Percentiles rank a stretch among this genome's conserved stretches.
phyloP scores from a whole-genome alignment of 1,284 basidiomycete species.

The Sanguinoderma infundibulare region DNA sequence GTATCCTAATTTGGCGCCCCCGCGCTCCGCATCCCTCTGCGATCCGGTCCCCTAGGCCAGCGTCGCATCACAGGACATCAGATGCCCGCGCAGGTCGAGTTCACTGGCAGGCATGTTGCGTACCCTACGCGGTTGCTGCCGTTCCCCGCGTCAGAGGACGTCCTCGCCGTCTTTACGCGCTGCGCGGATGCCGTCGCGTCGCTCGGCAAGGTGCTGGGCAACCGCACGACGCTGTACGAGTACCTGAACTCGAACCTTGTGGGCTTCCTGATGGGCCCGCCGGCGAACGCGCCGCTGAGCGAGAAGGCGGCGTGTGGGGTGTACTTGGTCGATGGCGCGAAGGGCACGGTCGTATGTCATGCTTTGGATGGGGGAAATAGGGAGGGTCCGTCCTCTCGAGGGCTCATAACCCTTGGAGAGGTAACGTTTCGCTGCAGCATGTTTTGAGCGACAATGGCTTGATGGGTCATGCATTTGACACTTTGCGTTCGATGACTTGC shows the following conservation, averaged over 20 bases:
- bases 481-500: too few relatives aligned
- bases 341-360: slow-evolving; percentile 78
- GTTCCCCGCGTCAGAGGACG: slow-evolving; percentile 56
- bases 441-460: too few relatives aligned
- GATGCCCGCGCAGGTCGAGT: slow-evolving; percentile 45
- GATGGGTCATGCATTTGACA: too few relatives aligned
- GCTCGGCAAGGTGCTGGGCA: slow-evolving; percentile 83
- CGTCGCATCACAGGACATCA: slow-evolving; percentile 62
- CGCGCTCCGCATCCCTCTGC: slow-evolving; percentile 60
- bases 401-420: too few relatives aligned
- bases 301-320: slow-evolving; percentile 56
- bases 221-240: slow-evolving; percentile 92
- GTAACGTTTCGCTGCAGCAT: too few relatives aligned
- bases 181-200: slow-evolving; percentile 68
- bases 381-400: too few relatives aligned
- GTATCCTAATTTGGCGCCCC: slow-evolving; percentile 59
- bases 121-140: slow-evolving; percentile 70
- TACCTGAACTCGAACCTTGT: slow-evolving; percentile 88
- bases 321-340: slow-evolving; percentile 79
- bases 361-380: too few relatives aligned
- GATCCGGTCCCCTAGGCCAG: slow-evolving; percentile 44
- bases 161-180: slow-evolving; percentile 54
- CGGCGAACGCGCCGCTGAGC: slow-evolving; percentile 24
- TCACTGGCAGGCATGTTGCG: slow-evolving; percentile 54
- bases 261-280: slow-evolving; percentile 63